Percentiles rank a stretch among this genome's conserved stretches.
Conservation (phyloP, 1,284 basidiomycete species). For the Heterobasidion parviporum region DNA sequence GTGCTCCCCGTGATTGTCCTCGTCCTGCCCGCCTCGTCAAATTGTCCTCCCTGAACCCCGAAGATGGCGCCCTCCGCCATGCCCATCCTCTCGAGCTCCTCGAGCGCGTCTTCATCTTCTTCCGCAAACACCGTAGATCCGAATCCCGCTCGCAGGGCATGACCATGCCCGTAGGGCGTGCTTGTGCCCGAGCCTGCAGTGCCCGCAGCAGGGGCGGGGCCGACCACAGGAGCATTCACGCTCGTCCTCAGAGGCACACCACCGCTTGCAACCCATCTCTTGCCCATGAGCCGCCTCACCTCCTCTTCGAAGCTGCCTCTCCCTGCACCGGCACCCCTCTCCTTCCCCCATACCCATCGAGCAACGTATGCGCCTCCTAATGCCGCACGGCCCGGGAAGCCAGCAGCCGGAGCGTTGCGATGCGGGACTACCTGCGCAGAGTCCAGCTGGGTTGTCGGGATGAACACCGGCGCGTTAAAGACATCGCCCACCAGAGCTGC, state of each 20-base stretch:
- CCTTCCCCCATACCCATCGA: constrained; percentile 75
- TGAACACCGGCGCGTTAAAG: constrained; percentile 69
- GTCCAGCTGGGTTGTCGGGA: constrained; percentile 65
- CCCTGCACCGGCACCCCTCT: constrained; percentile 35
- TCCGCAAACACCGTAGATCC: constrained; percentile 58
- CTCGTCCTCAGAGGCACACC: constrained; percentile 48
- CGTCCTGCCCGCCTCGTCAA: constrained; percentile 26
- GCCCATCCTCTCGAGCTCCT: constrained; percentile 39
- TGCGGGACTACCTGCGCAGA: constrained; percentile 65
- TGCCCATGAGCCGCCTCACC: constrained; percentile 55
- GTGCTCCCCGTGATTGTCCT: constrained; percentile 41
- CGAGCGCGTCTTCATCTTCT: constrained; percentile 66
- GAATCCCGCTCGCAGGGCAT: constrained; percentile 37
- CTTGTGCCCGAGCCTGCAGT: constrained; percentile 40
- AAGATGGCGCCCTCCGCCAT: constrained; percentile 12
- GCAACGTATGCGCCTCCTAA: constrained; percentile 70
- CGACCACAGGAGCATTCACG: constrained; percentile 30
- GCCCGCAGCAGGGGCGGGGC: constrained; percentile 27
- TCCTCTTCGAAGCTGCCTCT: constrained; percentile 71
- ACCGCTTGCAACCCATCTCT: constrained; percentile 60
- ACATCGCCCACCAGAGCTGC: constrained; percentile 71
- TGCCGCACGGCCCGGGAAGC: constrained; percentile 59
- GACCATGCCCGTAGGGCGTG: constrained; percentile 44
- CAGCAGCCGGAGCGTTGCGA: constrained; percentile 59
- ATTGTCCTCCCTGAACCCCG: constrained; percentile 24